phyloP scores from a whole-genome alignment of 2,329 filamentous ascomycete genomes.

The Hymenoscyphus fraxineus region DNA sequence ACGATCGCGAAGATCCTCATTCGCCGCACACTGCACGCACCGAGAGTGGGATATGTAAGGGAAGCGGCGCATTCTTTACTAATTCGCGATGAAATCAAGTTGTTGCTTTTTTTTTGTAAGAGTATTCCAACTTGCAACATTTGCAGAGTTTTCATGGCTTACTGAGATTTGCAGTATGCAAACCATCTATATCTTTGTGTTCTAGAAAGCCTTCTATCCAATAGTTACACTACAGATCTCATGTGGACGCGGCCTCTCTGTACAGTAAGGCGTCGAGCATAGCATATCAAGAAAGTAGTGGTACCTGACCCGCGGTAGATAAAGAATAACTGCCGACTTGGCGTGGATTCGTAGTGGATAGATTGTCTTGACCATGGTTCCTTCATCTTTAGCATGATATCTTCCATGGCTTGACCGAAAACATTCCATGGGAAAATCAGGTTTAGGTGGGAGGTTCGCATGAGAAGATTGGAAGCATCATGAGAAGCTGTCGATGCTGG shows the following conservation, averaged over 20 bases:
- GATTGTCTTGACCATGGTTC: neutral
- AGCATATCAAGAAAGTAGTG: neutral
- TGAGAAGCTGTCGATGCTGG: neutral
- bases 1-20: neutral
- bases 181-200: neutral
- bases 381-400: neutral
- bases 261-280: too few relatives aligned
- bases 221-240: neutral
- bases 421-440: neutral
- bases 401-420: neutral
- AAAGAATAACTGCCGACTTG: neutral
- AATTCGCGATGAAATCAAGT: neutral
- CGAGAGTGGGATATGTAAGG: neutral
- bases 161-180: neutral
- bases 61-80: neutral
- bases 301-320: neutral
- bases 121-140: neutral
- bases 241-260: too few relatives aligned
- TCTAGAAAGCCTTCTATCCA: neutral
- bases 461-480: neutral
- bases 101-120: neutral
- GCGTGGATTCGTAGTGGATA: neutral
- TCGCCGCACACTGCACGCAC: neutral
- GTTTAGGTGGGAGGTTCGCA: neutral
- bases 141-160: neutral